These are phyloP conservation scores for Fusarium kyushuense DNA, from an alignment of 2,329 filamentous ascomycete genomes.

Conservation along the genomic window DNA sequence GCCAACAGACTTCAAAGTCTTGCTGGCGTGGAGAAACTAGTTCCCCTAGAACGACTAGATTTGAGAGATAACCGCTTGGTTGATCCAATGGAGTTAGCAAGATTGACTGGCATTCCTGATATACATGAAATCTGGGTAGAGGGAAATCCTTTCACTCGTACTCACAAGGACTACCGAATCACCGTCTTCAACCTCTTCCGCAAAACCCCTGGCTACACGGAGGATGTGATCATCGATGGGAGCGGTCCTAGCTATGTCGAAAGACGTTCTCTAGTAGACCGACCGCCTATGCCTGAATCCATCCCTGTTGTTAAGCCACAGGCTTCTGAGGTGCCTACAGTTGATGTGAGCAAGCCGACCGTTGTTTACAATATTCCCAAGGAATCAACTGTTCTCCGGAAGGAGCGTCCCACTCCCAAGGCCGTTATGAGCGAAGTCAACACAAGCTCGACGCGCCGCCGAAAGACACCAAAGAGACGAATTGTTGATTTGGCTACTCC, in stretches of 20 bases:
- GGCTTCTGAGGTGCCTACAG: slow-evolving; percentile 70
- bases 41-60: slow-evolving; percentile 89
- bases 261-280: slow-evolving; percentile 84
- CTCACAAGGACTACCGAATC: slow-evolving; percentile 85
- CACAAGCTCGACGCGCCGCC: slow-evolving; percentile 69
- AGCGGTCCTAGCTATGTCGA: slow-evolving; percentile 86
- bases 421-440: slow-evolving; percentile 69
- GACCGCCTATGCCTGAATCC: slow-evolving; percentile 78
- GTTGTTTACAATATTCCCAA: slow-evolving; percentile 66
- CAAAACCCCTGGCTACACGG: slow-evolving; percentile 86
- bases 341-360: slow-evolving; percentile 76
- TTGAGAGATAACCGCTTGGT: slow-evolving; percentile 89
- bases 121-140: slow-evolving; percentile 93
- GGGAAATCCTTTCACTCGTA: slow-evolving; percentile 91
- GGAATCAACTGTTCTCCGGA: slow-evolving; percentile 67
- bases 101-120: slow-evolving; percentile 90
- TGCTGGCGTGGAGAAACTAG: slow-evolving; percentile 88
- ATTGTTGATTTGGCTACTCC: slow-evolving; percentile 73
- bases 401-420: slow-evolving; percentile 67
- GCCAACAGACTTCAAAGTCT: slow-evolving; percentile 89
- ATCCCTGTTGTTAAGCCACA: slow-evolving; percentile 82
- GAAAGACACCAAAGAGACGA: slow-evolving; percentile 70
- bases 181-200: slow-evolving; percentile 97
- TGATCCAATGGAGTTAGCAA: slow-evolving; percentile 91
- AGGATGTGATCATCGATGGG: slow-evolving; percentile 91